Evolutionary conservation across 352 stramenopile species (phyloP), one percentile per base, ranked within the genome.

Genomic region (Pythium chondricola): DNA sequence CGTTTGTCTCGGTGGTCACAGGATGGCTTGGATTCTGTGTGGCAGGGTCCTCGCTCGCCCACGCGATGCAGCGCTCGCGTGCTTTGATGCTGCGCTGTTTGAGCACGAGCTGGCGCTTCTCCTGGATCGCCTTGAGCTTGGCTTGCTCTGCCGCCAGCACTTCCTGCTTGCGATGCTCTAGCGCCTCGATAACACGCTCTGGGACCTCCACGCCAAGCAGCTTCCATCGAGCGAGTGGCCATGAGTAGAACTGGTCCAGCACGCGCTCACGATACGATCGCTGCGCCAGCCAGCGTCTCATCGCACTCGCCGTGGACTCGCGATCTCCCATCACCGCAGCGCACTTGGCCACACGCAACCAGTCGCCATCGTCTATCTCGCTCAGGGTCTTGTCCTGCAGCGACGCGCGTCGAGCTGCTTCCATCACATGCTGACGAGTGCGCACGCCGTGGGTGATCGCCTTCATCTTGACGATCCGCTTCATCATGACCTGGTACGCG

Each of bases 171-270:
- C 67, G 56, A 4, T 65, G 43, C 20, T 70, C 55, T 3, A 64
- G 43, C 29, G 61, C 56, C 3, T 58, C 54, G 11, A 63, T 42
- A 5, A 86, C 40, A 24, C 51, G 67, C 20, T 47, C 38, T 4
- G 74, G 74, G 21, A 73, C 33, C n/a, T 53, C 51, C 6, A 80
- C 49, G 3, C 71, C 76, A 9, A 87, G 64, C 10, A 87, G 36
- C 30, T 76, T 83, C 74, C 74, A 87, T 27, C 74, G 48, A 25
- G 71, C 68, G n/a, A 80, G 45, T 10, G 74, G 72, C 74, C 74
- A 87, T 6, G 32, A 45, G 35, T 61, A 63, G 35, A 68, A 87
- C 29, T 72, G 63, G 24, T 81, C 63, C 1, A 57, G 26, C 14
- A 82, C 66, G 16, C 71, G 61, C 13, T 69, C 59, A 2, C 51